Conservation (phyloP, 1,139 yeast genomes). For the Kodamaea ohmeri region DNA sequence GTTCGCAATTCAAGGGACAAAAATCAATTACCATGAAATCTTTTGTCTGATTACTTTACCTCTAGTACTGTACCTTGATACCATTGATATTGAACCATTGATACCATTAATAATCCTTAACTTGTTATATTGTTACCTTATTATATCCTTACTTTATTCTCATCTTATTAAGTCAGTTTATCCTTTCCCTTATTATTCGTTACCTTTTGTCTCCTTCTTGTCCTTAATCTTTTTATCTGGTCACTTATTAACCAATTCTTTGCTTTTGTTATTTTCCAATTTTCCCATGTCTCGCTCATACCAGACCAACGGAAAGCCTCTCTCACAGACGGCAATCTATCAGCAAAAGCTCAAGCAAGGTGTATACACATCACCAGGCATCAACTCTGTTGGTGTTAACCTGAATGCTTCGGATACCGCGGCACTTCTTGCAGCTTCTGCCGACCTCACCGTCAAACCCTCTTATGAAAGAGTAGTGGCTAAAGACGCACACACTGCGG, state of each 20-base stretch:
- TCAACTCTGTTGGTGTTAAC: constrained; percentile 67
- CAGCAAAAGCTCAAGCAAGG: constrained; percentile 78
- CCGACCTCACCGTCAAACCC: constrained; percentile 62
- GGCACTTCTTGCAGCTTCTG: constrained; percentile 66
- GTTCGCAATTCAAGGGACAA: neutral
- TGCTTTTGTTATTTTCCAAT: neutral
- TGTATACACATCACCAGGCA: constrained; percentile 66
- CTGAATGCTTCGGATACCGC: constrained; percentile 72
- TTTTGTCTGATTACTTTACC: too few relatives aligned
- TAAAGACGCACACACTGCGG: constrained; percentile 66
- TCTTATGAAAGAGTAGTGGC: constrained; percentile 61
- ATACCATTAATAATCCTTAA: too few relatives aligned
- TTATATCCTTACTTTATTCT: too few relatives aligned
- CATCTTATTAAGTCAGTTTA: too few relatives aligned
- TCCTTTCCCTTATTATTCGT: too few relatives aligned
- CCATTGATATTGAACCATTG: too few relatives aligned
- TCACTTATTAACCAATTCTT: neutral
- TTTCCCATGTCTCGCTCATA: constrained; percentile 45
- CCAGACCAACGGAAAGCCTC: constrained; percentile 65
- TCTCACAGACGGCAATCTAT: constrained; percentile 72
- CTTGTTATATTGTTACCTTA: too few relatives aligned
- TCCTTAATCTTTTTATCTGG: too few relatives aligned
- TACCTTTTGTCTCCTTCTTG: too few relatives aligned
- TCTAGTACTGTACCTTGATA: too few relatives aligned
- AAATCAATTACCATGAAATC: neutral